A percentile compares a stretch with the other conserved stretches of the same genome.
Conservation (phyloP, 2,329 filamentous ascomycete genomes). For the Aspergillus floridensis region DNA sequence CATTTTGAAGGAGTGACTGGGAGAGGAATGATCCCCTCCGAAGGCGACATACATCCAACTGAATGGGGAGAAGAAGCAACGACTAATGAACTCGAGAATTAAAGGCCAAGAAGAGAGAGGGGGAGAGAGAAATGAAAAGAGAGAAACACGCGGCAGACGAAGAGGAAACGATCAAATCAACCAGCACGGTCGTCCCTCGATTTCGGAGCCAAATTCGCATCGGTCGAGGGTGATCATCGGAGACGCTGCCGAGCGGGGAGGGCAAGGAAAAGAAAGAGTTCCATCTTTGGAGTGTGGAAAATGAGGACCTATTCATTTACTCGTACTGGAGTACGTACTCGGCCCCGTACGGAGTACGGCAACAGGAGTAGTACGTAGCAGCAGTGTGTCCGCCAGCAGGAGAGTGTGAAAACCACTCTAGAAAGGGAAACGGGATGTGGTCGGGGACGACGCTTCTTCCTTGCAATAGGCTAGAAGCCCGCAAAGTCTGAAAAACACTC, state of each 20-base stretch:
- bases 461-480: conserved; percentile 10
- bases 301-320: too few species aligned
- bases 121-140: background rate
- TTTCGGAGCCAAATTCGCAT: background rate
- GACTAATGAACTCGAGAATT: background rate
- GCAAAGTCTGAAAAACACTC: conserved; percentile 13
- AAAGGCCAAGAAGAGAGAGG: background rate
- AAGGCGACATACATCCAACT: background rate
- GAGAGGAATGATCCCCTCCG: conserved; percentile 12
- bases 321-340: too few species aligned
- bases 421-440: conserved; percentile 7
- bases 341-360: too few species aligned
- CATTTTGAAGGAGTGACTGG: conserved; percentile 30
- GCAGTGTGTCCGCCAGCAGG: background rate
- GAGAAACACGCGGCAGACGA: background rate
- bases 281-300: background rate
- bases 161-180: background rate
- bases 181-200: background rate
- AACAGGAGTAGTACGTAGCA: too few species aligned
- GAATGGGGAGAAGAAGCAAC: too few species aligned
- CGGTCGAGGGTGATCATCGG: background rate
- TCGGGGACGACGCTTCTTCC: conserved; percentile 1
- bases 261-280: background rate
- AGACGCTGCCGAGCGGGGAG: background rate
- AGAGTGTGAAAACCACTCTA: background rate